These are phyloP conservation scores for Fusarium drepaniforme DNA, from an alignment of 2,329 filamentous ascomycete species.

Conservation along the genomic window DNA sequence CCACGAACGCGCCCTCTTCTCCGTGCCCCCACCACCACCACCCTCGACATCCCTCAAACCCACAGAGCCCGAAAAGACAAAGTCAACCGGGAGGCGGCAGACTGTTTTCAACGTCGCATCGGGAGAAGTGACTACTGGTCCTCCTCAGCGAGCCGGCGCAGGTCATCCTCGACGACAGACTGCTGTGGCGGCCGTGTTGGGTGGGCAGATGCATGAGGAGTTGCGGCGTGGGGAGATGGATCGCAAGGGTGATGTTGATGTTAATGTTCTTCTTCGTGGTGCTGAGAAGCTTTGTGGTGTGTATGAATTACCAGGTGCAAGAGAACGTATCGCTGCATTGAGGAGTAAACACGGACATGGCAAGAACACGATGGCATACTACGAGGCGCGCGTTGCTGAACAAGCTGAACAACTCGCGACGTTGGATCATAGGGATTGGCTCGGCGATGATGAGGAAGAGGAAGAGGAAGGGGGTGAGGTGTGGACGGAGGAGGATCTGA, in stretches of 20 bases:
- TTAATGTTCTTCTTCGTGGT: conserved; percentile 85
- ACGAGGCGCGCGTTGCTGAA: conserved; percentile 83
- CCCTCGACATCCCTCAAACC: conserved; percentile 50
- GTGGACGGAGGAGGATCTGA: conserved; percentile 77
- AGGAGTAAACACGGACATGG: conserved; percentile 79
- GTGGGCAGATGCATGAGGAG: conserved; percentile 86
- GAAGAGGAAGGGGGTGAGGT: conserved; percentile 61
- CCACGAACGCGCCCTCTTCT: conserved; percentile 95
- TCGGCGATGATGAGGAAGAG: conserved; percentile 66
- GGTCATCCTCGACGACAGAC: conserved; percentile 75
- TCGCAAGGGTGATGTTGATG: conserved; percentile 78
- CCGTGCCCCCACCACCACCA: conserved; percentile 80
- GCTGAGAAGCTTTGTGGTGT: conserved; percentile 92
- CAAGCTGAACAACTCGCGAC: conserved; percentile 80
- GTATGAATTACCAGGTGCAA: conserved; percentile 84
- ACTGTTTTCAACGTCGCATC: conserved; percentile 76
- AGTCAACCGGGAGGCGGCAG: conserved; percentile 62
- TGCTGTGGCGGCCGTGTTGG: conserved; percentile 90
- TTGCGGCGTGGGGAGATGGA: conserved; percentile 71
- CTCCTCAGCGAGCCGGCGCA: conserved; percentile 58
- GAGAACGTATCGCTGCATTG: conserved; percentile 80
- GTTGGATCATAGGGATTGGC: conserved; percentile 74
- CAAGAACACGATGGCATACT: conserved; percentile 79
- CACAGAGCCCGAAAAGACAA: conserved; percentile 54
- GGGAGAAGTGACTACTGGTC: conserved; percentile 71